Evolutionary conservation across 2,329 filamentous ascomycete species (phyloP).

Genomic region (Podosphaera aphanis): DNA sequence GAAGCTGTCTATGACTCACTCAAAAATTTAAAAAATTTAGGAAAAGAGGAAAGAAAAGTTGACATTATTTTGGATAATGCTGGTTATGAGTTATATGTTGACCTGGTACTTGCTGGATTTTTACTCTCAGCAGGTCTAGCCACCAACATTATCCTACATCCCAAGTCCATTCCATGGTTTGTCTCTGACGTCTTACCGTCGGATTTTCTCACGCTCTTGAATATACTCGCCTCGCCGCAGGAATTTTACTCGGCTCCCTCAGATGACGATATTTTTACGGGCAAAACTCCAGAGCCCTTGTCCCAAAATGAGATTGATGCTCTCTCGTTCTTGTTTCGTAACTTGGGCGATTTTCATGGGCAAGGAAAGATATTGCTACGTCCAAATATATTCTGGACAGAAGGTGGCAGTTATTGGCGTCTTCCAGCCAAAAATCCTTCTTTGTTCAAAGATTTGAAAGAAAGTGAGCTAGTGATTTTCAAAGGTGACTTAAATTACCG

Average conservation of each 20-base stretch:
- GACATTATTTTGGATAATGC: constrained; percentile 95
- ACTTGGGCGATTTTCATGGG: constrained; percentile 58
- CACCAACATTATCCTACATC: constrained; percentile 68
- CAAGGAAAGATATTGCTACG: constrained; percentile 68
- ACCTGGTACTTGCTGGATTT: constrained; percentile 78
- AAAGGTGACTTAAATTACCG: constrained; percentile 96
- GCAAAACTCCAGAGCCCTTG: constrained; percentile 35
- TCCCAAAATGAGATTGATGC: constrained; percentile 42
- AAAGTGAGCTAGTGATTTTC: constrained; percentile 75
- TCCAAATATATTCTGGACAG: constrained; percentile 80
- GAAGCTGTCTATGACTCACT: constrained; percentile 45
- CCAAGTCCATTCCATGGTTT: constrained; percentile 94
- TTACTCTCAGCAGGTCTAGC: constrained; percentile 66
- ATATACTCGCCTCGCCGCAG: constrained; percentile 53
- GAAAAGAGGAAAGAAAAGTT: constrained; percentile 48
- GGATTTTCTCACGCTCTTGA: constrained; percentile 67
- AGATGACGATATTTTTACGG: constrained; percentile 37
- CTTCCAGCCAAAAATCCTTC: constrained; percentile 44
- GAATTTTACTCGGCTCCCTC: constrained; percentile 55
- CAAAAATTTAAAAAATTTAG: constrained; percentile 36
- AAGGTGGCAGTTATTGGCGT: constrained; percentile 70
- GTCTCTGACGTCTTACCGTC: constrained; percentile 79
- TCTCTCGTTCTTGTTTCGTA: constrained; percentile 53
- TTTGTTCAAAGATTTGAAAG: constrained; percentile 54
- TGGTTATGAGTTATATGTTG: constrained; percentile 90